These are phyloP conservation scores for Podospora pseudoanserina DNA, from an alignment of 495 filamentous ascomycete genomes.

Conservation along the genomic window DNA sequence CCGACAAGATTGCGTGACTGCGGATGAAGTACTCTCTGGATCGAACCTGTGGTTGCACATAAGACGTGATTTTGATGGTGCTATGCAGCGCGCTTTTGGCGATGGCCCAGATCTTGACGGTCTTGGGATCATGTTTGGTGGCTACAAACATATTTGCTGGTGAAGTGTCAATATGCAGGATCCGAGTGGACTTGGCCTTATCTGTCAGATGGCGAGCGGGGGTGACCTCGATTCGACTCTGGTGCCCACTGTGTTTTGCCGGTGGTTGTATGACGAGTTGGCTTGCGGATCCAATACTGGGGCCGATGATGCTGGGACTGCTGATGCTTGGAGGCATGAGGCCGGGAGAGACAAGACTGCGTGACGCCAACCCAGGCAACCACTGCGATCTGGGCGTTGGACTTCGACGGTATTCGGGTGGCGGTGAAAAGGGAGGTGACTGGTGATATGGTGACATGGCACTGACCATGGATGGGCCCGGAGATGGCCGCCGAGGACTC, in stretches of 20 bases:
- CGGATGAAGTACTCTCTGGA: conserved; percentile 33
- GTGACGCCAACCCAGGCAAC: neutral
- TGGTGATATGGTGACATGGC: neutral
- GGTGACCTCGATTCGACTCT: conserved; percentile 12
- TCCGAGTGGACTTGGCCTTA: conserved; percentile 22
- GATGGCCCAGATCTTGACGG: conserved; percentile 29
- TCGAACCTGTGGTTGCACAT: conserved; percentile 26
- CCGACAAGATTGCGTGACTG: conserved; percentile 30
- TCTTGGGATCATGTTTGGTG: conserved; percentile 28
- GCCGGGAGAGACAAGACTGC: neutral
- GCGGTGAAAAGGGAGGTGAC: conserved; percentile 4
- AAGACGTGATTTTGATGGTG: conserved; percentile 30
- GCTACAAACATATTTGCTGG: conserved; percentile 15
- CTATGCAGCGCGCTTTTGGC: conserved; percentile 23
- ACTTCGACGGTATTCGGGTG: conserved; percentile 11
- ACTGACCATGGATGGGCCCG: neutral
- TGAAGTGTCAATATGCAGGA: conserved; percentile 30
- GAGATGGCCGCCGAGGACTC: neutral
- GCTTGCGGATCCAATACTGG: neutral
- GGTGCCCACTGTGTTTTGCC: neutral
- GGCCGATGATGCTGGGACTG: neutral
- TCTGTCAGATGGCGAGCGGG: conserved; percentile 23
- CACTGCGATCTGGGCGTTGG: conserved; percentile 2
- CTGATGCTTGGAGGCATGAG: neutral
- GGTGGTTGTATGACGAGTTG: conserved; percentile 2